Base-by-base conservation (phyloP, 805 yeast species). In the Ogataea salicorniae region DNA sequence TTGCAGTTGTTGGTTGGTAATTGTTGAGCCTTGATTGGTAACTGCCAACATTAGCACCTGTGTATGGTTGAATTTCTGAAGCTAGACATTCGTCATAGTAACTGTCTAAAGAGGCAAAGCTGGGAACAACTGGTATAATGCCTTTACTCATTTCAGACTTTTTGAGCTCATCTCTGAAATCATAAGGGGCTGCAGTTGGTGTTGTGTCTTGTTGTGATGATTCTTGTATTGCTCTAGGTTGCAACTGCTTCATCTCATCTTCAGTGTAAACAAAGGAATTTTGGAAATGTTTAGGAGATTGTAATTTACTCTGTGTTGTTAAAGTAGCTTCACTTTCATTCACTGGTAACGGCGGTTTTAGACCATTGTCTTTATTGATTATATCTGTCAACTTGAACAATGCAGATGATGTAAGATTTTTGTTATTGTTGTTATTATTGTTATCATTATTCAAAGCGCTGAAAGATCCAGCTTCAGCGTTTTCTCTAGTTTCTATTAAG, bases 21-120 rank as follows among this genome's bases (percentile, higher is more conserved):
- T 37, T 34, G 6, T 22, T 29, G 16, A 18, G 18, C 22, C 59
- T 46, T 13, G 52, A 46, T 5, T 47, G 37, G 17, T 44, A 29
- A 5, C 47, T 52, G 3, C 40, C 35, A 4, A 46, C 34, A 9
- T 41, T 20, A 5, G 47, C 34, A 7, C 45, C 43, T 2, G 48
- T 42, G 22, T 52, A 49, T 2, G 57, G 39, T 13, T 34, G 43
- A 18, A 20, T 33, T 4, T 44, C 42, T 23, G 23, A 13, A 9
- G 34, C 34, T 11, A 20, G 23, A 33, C 35, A 51, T 38, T 59
- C 62, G 41, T 60, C 71, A 59, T 83, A 81, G 49, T 78, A 75
- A 60, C 90, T 81, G 58, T 83, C 90, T 59, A 86, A 67, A 0
- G 91, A 84, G 1, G 92, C 92, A 70, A 84, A 84, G 51, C 90